Conservation (phyloP, 768 basidiomycete genomes). For the Chlorophyllum brunneum region DNA sequence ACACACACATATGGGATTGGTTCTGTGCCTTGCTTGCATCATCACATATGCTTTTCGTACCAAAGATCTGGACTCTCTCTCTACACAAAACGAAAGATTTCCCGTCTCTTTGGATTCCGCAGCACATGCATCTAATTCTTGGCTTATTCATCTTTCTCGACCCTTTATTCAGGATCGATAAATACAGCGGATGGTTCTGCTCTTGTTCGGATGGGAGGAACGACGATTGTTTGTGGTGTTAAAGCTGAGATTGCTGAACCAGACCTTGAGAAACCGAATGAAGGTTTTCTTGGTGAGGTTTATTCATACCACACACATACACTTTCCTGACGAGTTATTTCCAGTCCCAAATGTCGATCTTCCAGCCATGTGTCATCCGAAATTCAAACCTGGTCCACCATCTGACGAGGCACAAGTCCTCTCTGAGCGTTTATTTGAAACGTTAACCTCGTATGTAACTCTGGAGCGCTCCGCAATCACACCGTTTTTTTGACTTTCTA, state of each 20-base stretch:
- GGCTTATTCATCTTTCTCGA: background rate
- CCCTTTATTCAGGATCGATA: constrained; percentile 66
- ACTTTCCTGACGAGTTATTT: background rate
- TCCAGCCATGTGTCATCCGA: constrained; percentile 87
- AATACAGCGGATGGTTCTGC: constrained; percentile 92
- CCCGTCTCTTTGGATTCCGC: background rate
- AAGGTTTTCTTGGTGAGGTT: constrained; percentile 78
- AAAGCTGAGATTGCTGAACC: constrained; percentile 96
- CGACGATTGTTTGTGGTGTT: constrained; percentile 94
- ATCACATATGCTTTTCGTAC: too few species aligned
- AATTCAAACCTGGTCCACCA: constrained; percentile 94
- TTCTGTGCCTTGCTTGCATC: too few species aligned
- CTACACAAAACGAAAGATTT: too few species aligned
- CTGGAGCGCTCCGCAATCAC: background rate
- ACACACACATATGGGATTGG: too few species aligned
- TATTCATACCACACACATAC: background rate
- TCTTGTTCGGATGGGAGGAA: constrained; percentile 85
- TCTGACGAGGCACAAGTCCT: constrained; percentile 91
- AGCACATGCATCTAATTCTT: too few species aligned
- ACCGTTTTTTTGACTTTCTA: background rate
- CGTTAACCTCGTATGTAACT: constrained; percentile 61
- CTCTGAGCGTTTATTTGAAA: constrained; percentile 77
- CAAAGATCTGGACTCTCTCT: too few species aligned
- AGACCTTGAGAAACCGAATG: constrained; percentile 65
- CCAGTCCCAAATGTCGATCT: constrained; percentile 94